Base-by-base conservation (phyloP, 345 rosid genomes). In the Bruguiera sexangula region DNA sequence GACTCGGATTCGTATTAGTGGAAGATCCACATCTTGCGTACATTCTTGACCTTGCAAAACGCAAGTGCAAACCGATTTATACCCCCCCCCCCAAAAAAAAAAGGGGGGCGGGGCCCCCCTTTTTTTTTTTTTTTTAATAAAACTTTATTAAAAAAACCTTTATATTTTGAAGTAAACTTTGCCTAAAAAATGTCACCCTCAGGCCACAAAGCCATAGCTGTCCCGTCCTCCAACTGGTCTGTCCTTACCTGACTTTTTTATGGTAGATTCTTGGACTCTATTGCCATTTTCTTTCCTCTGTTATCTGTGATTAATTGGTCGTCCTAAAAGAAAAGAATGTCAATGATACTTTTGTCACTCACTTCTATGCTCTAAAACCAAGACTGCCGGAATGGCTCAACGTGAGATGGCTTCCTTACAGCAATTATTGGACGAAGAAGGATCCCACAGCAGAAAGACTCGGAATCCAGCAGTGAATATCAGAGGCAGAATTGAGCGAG, bases 371-470 rank as follows among this genome's bases (percentile, higher is more conserved):
- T 68, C 69, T 71, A 60, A 21, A 46, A 31, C 51, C 66, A 62
- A 52, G 16, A 56, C 16, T 56, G 10, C 60, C 65, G 6, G 29
- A 22, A 24, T 15, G 16, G 19, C 3, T 67, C 65, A 32, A 56
- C 39, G 29, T 62, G 19, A 56, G 27, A 76, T 82, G 81, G 76
- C 85, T 68, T 82, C 88, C 51, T 66, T 87, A 15, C 82, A 81
- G 10, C 62, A 81, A 64, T 73, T 87, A 66, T 85, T 87, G 19
- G 67, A 76, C 2, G 76, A 82, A 29, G 87, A 85, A 77, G 85
- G 84, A 11, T 77, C 80, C 65, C 74, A 69, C 31, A 51, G 36
- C 21, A 70, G 75, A 6, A 70, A 68, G 63, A 63, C 22, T 27
- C 63, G 30, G 6, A 75, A 51, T 52, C 36, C 27, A 50, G n/a